Evolutionary conservation across 805 yeast species (phyloP), one percentile per base, ranked within the genome.

Genomic region (Wickerhamomyces subpelliculosus): DNA sequence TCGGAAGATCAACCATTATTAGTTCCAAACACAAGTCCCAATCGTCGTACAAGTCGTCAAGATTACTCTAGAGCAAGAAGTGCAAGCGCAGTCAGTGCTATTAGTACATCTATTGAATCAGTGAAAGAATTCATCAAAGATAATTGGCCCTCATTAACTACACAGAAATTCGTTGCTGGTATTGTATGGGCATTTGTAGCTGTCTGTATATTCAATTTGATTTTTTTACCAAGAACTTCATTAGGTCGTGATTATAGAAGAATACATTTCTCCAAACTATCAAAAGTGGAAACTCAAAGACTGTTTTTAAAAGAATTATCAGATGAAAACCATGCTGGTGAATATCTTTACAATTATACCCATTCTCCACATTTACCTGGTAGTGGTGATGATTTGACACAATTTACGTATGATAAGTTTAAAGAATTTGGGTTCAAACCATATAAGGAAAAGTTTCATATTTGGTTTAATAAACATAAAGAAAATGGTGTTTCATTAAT

Each of bases 221-320:
- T 81, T 0, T 88, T 88, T 55, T 65, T 87, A 13, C 96, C 96
- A 2, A 60, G 96, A 40, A 85, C 97, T 1, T 84, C 95, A 2
- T 63, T 86, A 16, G 76, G 83, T 35, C 65, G 95, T 46, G 96
- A 89, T 58, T 75, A 84, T 50, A 71, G 90, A 49, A 63, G 96
- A 35, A 57, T 85, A 46, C 85, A 86, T 58, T 78, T 80, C 24
- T 70, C 78, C 26, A 71, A 65, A 37, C 54, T 85, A 35, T 80
- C 95, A 3, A 70, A 69, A 39, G 70, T 77, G 9, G 96, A 88
- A 45, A 69, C 83, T 23, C 78, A 83, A 47, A 66, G 96, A 25
- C 57, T 75, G 16, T 79, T 71, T 46, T 53, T 84, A 35, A 62
- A 61, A 18, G 49, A 64, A 3, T 51, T 75, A 31, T 45, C 51